Conservation (phyloP, 2,329 filamentous ascomycete species). For the Akanthomyces lecanii region DNA sequence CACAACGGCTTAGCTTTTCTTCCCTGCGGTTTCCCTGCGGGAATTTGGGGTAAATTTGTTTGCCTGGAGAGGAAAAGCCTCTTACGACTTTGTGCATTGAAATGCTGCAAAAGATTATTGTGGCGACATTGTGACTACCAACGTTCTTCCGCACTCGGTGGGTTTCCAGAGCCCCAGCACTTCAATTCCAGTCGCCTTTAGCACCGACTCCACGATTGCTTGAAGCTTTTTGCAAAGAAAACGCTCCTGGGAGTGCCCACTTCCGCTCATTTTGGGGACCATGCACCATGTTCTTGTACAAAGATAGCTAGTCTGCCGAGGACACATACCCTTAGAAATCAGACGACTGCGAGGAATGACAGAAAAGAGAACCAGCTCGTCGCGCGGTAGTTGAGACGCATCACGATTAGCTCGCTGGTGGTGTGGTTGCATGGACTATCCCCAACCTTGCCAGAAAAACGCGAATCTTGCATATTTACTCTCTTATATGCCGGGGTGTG, state of each 20-base stretch:
- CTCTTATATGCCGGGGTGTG: background rate
- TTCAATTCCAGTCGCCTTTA: no score
- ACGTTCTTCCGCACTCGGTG: background rate
- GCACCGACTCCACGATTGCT: no score
- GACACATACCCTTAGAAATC: no score
- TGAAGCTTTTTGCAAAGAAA: background rate
- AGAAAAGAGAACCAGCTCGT: background rate
- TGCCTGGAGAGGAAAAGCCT: background rate
- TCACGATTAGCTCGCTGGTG: background rate
- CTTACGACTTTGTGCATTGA: background rate
- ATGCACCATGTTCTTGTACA: background rate
- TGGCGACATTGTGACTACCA: background rate
- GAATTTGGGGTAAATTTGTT: background rate
- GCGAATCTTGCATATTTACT: background rate
- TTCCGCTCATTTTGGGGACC: background rate
- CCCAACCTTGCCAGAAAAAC: background rate
- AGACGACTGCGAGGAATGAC: no score
- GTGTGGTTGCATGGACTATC: constrained; percentile 1
- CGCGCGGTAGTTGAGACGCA: background rate
- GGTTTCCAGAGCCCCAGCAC: background rate
- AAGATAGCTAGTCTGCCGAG: background rate
- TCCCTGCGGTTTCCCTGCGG: background rate
- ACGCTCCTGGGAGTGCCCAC: no score
- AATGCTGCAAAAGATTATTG: background rate
- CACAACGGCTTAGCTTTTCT: background rate